Evolutionary conservation across 495 filamentous ascomycete genomes (phyloP).

Genomic region (Xylaria sp.): DNA sequence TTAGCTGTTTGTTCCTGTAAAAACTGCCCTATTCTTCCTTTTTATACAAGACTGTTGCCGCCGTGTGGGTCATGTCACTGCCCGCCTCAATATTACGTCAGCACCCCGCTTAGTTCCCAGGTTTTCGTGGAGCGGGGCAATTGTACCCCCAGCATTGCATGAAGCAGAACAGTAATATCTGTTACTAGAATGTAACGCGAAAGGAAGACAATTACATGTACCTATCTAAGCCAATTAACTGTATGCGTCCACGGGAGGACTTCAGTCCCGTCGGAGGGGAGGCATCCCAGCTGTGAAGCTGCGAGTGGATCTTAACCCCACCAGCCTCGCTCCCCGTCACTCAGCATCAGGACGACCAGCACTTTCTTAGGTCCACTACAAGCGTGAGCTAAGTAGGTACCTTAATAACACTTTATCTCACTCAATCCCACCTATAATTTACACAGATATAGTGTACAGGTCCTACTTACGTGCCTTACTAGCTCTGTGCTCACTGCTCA

Average conservation of each 20-base stretch:
- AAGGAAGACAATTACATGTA: background rate
- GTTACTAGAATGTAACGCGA: background rate
- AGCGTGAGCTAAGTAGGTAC: background rate
- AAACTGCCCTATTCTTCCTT: no score
- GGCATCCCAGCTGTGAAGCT: background rate
- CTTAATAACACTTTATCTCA: slow-evolving; percentile 9
- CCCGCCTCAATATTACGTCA: no score
- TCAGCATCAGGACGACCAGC: background rate
- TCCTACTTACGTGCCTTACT: background rate
- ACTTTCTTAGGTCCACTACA: slow-evolving; percentile 4
- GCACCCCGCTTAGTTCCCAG: no score
- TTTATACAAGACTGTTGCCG: no score
- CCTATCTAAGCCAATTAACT: background rate
- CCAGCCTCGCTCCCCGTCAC: background rate
- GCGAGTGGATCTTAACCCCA: background rate
- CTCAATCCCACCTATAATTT: background rate
- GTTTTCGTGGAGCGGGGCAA: no score
- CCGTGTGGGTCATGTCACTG: no score
- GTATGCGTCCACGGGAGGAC: background rate
- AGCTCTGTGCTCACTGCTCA: background rate
- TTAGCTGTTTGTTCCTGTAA: no score
- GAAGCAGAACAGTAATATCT: background rate
- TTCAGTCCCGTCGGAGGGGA: no score
- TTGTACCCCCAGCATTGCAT: background rate
- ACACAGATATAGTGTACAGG: background rate